Conservation (phyloP, 805 yeast genomes). For the Yarrowia yakushimensis region DNA sequence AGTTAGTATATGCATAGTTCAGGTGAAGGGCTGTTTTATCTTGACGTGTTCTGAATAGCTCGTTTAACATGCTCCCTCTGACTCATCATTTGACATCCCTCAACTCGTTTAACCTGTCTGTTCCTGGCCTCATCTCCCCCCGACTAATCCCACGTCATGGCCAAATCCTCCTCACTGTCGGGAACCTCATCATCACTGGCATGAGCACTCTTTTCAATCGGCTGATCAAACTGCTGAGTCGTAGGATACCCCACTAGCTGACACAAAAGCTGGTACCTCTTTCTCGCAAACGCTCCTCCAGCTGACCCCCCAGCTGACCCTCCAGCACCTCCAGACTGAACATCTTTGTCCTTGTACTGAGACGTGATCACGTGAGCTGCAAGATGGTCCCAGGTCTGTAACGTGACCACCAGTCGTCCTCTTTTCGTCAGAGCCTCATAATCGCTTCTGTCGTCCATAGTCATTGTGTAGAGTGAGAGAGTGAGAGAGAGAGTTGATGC, state of each 20-base stretch:
- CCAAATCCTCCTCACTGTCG: conserved; percentile 11
- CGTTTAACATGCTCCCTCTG: too few species aligned
- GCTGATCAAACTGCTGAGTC: conserved; percentile 13
- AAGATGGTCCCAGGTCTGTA: conserved; percentile 11
- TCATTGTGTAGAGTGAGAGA: background rate
- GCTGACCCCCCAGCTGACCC: too few species aligned
- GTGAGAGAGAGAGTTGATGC: too few species aligned
- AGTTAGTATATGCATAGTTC: too few species aligned
- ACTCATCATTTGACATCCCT: too few species aligned
- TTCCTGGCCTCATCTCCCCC: background rate
- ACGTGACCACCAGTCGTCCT: conserved; percentile 3
- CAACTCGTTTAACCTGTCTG: too few species aligned
- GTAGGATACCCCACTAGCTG: background rate
- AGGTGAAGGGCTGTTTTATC: too few species aligned
- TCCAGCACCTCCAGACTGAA: too few species aligned
- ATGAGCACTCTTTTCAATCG: background rate
- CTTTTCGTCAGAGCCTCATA: conserved; percentile 11
- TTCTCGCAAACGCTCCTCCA: conserved; percentile 10
- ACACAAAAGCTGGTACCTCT: conserved; percentile 1
- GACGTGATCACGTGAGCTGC: conserved; percentile 22
- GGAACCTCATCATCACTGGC: background rate
- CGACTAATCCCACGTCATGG: background rate
- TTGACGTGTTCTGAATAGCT: too few species aligned
- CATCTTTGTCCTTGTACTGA: background rate
- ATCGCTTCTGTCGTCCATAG: conserved; percentile 13